These are phyloP conservation scores for Davidsoniella virescens DNA, from an alignment of 2,329 filamentous ascomycete genomes.

Conservation along the genomic window DNA sequence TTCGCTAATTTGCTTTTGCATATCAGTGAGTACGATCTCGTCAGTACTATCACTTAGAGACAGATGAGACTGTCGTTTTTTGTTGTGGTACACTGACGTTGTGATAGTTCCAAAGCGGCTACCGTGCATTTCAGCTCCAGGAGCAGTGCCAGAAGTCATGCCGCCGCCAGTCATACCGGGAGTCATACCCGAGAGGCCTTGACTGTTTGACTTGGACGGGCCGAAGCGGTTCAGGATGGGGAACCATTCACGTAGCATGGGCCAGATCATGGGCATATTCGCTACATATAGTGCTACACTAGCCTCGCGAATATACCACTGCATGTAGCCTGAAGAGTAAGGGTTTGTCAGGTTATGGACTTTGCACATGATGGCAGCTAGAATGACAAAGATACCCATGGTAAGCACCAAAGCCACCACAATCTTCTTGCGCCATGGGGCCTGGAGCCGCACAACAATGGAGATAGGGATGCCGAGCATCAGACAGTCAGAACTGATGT, in stretches of 20 bases:
- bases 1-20: neutral
- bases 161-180: neutral
- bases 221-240: slow-evolving; percentile 12
- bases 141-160: neutral
- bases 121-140: slow-evolving; percentile 6
- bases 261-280: slow-evolving; percentile 29
- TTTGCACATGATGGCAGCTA: slow-evolving; percentile 32
- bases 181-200: slow-evolving; percentile 3
- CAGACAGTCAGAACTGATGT: slow-evolving; percentile 42
- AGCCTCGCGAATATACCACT: slow-evolving; percentile 30
- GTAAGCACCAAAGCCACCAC: slow-evolving; percentile 32
- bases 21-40: slow-evolving; percentile 6
- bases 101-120: slow-evolving; percentile 10
- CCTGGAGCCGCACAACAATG: slow-evolving; percentile 31
- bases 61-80: slow-evolving; percentile 4
- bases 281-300: slow-evolving; percentile 29
- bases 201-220: slow-evolving; percentile 6
- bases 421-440: slow-evolving; percentile 34
- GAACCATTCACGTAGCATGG: slow-evolving; percentile 23
- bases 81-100: slow-evolving; percentile 10
- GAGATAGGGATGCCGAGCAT: slow-evolving; percentile 43
- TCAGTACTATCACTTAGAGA: slow-evolving; percentile 6
- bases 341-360: slow-evolving; percentile 26
- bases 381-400: slow-evolving; percentile 31
- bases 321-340: slow-evolving; percentile 24